Base-by-base conservation (phyloP, 495 filamentous ascomycete genomes). In the Penicillium salamii region DNA sequence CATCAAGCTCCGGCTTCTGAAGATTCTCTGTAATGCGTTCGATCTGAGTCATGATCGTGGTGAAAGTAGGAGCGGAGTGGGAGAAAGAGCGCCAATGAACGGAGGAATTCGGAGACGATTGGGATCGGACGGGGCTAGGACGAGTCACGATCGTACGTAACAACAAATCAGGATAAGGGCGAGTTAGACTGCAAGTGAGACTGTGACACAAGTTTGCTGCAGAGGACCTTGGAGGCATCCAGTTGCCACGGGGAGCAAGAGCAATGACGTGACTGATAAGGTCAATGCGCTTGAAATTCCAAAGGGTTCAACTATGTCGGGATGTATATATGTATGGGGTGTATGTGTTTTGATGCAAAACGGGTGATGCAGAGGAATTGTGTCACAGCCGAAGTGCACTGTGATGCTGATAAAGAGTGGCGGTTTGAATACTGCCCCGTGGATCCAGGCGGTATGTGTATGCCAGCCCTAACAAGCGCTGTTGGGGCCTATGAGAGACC, bases 1-100 rank as follows among this genome's bases (percentile, higher is more conserved):
- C 85, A 65, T 98, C 93, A 29, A 97, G 77, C 49, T 85, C 86
- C 3, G 93, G 92, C 52, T 84, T 87, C 74, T 97, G 90, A 39
- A 99, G 69, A 29, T 78, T 63, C 66, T 96, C 89, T 28, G 91
- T 83, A 49, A 98, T 72, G 49, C 83, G 75, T 63, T 87, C 79
- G 53, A 84, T 81, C 7, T 78, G 72, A 41, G 72, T 55, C 63
- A 78, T 78, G 49, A 34, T 67, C 26, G 42, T 40, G 53, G 68
- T 54, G 43, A 65, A 63, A 28, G 56, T 50, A 42, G 35, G 42
- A 34, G 55, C 57, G 32, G 50, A 55, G 45, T 53, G 47, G 9
- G 58, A 56, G 37, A 61, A 60, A 13, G 54, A 54, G 50, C 52
- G 57, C 58, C 45, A 49, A 28, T 18, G 43, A 31, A 49, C 49